Base-by-base conservation (phyloP, 202 grass and related monocot species). In the Schoenoplectus triqueter region DNA sequence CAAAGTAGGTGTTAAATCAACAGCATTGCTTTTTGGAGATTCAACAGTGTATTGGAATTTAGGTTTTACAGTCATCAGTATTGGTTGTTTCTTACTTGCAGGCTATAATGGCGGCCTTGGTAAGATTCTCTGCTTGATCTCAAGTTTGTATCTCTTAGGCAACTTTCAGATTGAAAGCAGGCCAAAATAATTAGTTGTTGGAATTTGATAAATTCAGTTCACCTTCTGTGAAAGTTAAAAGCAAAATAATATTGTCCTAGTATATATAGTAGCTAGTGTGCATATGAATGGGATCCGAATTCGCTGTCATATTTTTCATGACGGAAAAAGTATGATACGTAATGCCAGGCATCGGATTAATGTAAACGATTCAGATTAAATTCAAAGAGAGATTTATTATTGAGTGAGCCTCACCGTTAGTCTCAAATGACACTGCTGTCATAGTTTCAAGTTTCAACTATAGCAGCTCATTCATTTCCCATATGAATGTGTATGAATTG, bases 1-100 rank as follows among this genome's bases (percentile, higher is more conserved):
- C 42, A 90, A 85, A 84, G 81, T 66, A 0, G 88, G 88, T 39
- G 89, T 87, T 44, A 90, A 90, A 85, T 90, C 89, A 0, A 90
- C 89, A 5, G 89, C 89, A 3, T 77, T 90, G 61, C 54, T 79
- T 5, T 90, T 90, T 54, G 89, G 81, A 74, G 63, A 59, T 77
- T 49, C 19, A 13, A 90, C 89, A 4, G 22, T 84, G 48, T 76
- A 61, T 22, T 90, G 89, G 89, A 82, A 71, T 85, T 81, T 75
- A 22, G 82, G 85, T 42, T 90, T 90, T 85, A 66, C 73, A 55
- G 61, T 76, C 41, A 76, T 68, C 39, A 87, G 75, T 64, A 76
- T 90, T 69, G 66, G 81, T 40, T 72, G 39, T n/a, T 71, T 90
- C 64, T 81, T 61, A 7, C 81, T 90, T n/a, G 84, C 73, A 41